These are phyloP conservation scores for Tuber calosporum DNA, from an alignment of 495 filamentous ascomycete genomes.

Conservation along the genomic window DNA sequence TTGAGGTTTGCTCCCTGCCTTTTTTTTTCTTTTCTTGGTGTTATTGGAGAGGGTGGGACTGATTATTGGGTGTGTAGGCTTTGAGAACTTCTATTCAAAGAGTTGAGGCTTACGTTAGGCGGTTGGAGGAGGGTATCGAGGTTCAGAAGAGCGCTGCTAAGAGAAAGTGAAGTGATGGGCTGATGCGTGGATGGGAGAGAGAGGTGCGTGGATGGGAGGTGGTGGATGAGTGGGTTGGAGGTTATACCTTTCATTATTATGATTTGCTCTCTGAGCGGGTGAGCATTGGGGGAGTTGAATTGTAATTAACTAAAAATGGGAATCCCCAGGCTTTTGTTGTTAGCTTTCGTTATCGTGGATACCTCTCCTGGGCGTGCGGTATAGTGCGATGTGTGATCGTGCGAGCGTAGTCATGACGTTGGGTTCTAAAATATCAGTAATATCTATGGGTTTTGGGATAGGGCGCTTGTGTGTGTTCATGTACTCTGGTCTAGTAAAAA, in stretches of 20 bases:
- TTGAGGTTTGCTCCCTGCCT: constrained; percentile 62
- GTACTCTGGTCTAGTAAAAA: neutral
- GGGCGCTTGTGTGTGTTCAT: neutral
- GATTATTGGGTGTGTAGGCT: constrained; percentile 52
- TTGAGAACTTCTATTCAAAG: constrained; percentile 80
- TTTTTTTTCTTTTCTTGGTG: constrained; percentile 11
- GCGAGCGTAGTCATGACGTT: neutral
- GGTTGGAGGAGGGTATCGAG: constrained; percentile 75
- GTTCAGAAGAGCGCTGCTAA: constrained; percentile 46
- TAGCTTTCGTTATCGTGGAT: neutral
- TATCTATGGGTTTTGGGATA: neutral
- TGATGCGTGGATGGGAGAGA: neutral
- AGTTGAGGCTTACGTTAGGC: constrained; percentile 71
- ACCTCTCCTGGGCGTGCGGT: neutral
- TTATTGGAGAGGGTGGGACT: constrained; percentile 20
- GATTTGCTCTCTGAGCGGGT: neutral
- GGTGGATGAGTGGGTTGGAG: neutral
- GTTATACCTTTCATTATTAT: neutral
- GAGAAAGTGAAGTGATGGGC: constrained; percentile 15
- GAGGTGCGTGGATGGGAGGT: neutral
- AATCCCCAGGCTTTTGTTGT: neutral
- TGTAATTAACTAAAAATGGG: neutral
- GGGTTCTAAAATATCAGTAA: neutral
- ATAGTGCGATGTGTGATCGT: neutral
- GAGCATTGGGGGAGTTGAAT: neutral